Conservation (phyloP, 2,329 filamentous ascomycete species). For the Botrytis deweyae region DNA sequence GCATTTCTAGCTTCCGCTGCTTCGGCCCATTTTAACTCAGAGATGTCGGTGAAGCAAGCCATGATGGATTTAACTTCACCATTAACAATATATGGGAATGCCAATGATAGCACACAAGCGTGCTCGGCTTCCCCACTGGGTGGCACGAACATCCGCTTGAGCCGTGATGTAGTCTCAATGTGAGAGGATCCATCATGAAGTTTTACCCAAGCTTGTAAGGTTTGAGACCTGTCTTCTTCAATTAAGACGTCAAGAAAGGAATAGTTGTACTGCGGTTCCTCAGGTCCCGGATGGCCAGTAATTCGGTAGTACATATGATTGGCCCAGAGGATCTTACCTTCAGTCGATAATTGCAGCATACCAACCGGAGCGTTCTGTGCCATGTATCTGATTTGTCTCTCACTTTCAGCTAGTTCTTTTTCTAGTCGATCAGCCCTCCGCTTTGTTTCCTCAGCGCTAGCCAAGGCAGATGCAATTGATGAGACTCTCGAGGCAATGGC, state of each 20-base stretch:
- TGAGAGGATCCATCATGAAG: constrained; percentile 28
- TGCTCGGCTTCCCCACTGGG: constrained; percentile 34
- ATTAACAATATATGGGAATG: constrained; percentile 31
- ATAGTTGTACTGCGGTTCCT: constrained; percentile 24
- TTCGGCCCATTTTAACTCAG: constrained; percentile 36
- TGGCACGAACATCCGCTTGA: constrained; percentile 35
- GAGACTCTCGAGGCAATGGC: constrained; percentile 32
- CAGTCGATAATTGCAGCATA: constrained; percentile 33
- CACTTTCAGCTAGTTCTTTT: constrained; percentile 21
- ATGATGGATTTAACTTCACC: constrained; percentile 33
- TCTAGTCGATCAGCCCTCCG: constrained; percentile 22
- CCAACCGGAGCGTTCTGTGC: constrained; percentile 37
- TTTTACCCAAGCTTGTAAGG: constrained; percentile 28
- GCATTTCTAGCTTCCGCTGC: constrained; percentile 45
- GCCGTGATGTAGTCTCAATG: constrained; percentile 31
- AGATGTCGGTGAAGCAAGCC: constrained; percentile 36
- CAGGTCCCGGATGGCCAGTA: constrained; percentile 27
- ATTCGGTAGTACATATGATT: constrained; percentile 35
- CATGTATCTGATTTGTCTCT: constrained; percentile 34
- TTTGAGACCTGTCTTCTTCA: constrained; percentile 30
- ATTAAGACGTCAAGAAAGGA: constrained; percentile 32
- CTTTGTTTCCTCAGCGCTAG: constrained; percentile 28
- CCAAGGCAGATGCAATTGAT: constrained; percentile 30
- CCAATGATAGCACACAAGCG: constrained; percentile 29
- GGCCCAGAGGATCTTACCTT: constrained; percentile 34